Evolutionary conservation across 2,329 filamentous ascomycete genomes (phyloP).

Genomic region (Thelonectria rubi): DNA sequence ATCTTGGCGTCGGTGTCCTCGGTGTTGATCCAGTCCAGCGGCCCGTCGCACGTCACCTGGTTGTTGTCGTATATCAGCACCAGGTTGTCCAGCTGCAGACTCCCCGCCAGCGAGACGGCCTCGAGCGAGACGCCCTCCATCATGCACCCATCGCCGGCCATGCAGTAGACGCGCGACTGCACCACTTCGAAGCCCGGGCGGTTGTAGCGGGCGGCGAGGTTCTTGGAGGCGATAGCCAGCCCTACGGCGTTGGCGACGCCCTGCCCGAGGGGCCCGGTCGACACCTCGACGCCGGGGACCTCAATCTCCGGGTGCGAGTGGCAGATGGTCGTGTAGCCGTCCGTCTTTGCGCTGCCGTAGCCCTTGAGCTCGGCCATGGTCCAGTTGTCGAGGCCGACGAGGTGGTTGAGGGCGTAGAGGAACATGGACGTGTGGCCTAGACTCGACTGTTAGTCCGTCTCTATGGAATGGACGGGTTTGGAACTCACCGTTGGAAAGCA

Average conservation of each 20-base stretch:
- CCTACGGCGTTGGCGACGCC: constrained; percentile 66
- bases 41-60: constrained; percentile 64
- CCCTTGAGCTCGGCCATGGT: constrained; percentile 62
- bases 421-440: constrained; percentile 59
- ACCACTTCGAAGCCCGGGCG: constrained; percentile 57
- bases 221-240: constrained; percentile 63
- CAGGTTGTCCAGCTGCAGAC: constrained; percentile 61
- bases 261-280: constrained; percentile 65
- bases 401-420: constrained; percentile 60
- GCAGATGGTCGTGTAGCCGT: constrained; percentile 43
- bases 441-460: neutral
- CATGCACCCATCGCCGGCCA: constrained; percentile 64
- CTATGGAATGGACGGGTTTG: neutral
- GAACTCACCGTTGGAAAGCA: constrained; percentile 62
- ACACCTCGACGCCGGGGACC: constrained; percentile 63
- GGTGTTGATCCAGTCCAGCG: constrained; percentile 60
- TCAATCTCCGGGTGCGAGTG: constrained; percentile 66
- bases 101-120: constrained; percentile 62
- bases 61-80: constrained; percentile 67
- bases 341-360: constrained; percentile 53
- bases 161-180: constrained; percentile 61
- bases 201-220: constrained; percentile 61
- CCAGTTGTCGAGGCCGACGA: constrained; percentile 60
- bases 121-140: constrained; percentile 65
- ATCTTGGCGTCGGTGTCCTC: constrained; percentile 66